Base-by-base conservation (phyloP, 768 basidiomycete species). In the Podaxis pistillaris region DNA sequence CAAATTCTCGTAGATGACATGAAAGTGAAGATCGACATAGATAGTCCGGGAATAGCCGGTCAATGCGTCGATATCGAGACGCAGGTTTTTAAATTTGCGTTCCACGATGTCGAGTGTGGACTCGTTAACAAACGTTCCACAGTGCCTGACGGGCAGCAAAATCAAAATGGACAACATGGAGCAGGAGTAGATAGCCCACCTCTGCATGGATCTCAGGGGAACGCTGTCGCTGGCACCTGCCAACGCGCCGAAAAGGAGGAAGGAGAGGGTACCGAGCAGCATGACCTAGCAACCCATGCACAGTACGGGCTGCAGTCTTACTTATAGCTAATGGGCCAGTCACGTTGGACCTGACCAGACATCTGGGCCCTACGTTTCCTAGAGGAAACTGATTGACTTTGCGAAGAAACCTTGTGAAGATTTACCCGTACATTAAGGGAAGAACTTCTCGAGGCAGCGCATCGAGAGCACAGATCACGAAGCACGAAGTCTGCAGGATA, bases 21-120 rank as follows among this genome's bases (percentile, higher is more conserved):
- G 74, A 67, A 74, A 80, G 70, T 78, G 75, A 36, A 83, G 73
- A 63, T 76, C 59, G 24, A 75, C 44, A 7, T 66, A 62, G 15
- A 67, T 26, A 37, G 54, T 62, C 26, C 22, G 36, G 4, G 44
- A 26, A 44, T 56, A 40, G 17, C 47, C 30, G n/a, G 24, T 24
- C 15, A 46, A 24, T 3, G 47, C 33, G 13, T 26, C 30, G 7
- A n/a, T 6, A 17, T 15, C 24, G 22, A 56, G 28, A 24, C 61
- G 54, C 19, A 50, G 15, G 22, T 38, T 7, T 22, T 12, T 37
- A 40, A 62, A 62, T 30, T 22, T 62, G 15, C 54, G 54, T 38
- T 62, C 61, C 24, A 62, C 37, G 12, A 2, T 46, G 0, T 47
- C 36, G 36, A 62, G 33, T 15, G 26, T 56, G 33, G 61, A 47